phyloP scores from a whole-genome alignment of 176 grass and related monocot genomes.

The Cenchrus fungigraminus region DNA sequence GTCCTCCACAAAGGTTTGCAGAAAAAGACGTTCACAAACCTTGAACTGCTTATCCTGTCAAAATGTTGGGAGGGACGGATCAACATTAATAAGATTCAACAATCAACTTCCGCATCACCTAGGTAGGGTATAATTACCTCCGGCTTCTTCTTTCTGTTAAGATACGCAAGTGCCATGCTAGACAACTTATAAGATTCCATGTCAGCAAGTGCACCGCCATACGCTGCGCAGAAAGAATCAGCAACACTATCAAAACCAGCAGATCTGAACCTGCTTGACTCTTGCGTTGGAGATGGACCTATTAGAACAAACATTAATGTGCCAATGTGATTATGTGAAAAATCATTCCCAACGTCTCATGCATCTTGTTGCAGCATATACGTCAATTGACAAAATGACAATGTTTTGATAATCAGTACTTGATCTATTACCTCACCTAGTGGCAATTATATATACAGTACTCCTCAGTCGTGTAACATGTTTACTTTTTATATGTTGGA shows the following conservation, averaged over 20 bases:
- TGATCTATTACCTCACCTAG: no score
- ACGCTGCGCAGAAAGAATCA: neutral
- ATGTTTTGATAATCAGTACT: no score
- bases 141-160: neutral
- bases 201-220: neutral
- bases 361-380: no score
- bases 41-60: neutral
- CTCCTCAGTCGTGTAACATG: no score
- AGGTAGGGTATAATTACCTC: neutral
- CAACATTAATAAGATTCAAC: neutral
- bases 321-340: neutral
- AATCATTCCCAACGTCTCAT: neutral
- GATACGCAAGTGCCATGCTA: neutral
- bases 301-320: no score
- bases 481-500: no score
- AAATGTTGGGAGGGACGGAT: neutral
- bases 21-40: neutral
- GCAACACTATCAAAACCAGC: constrained; percentile 1
- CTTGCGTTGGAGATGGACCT: neutral
- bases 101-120: neutral
- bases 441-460: no score
- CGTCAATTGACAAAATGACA: no score
- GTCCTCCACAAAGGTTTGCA: neutral
- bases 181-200: neutral
- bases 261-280: neutral